A percentile compares a stretch with the other conserved stretches of the same genome.
Conservation (phyloP, 2,329 filamentous ascomycete species). For the Daldinia sp. region DNA sequence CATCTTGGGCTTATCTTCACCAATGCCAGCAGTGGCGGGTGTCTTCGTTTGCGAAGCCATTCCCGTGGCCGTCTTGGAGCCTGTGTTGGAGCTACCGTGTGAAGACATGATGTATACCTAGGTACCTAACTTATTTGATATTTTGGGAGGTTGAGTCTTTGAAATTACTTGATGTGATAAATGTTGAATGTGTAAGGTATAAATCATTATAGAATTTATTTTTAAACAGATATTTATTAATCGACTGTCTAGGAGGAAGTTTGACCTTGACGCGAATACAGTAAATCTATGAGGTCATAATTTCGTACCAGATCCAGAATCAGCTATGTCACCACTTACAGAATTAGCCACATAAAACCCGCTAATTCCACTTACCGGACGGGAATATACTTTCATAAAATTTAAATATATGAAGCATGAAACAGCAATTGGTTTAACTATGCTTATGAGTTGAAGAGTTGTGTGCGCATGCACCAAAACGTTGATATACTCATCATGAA, state of each 20-base stretch:
- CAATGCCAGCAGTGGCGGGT: slow-evolving; percentile 45
- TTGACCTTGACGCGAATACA: slow-evolving; percentile 10
- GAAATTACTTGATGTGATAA: not conserved
- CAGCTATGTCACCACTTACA: slow-evolving; percentile 28
- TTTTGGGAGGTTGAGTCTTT: not conserved
- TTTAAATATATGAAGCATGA: too few relatives aligned
- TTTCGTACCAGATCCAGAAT: slow-evolving; percentile 10
- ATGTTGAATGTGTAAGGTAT: not conserved
- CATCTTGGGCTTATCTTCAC: slow-evolving; percentile 49
- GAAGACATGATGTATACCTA: slow-evolving; percentile 42
- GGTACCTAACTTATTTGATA: not conserved
- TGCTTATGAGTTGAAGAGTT: too few relatives aligned
- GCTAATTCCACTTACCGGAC: not conserved
- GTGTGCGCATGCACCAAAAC: too few relatives aligned
- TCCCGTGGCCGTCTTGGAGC: slow-evolving; percentile 43
- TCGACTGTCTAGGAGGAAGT: not conserved
- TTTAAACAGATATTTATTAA: too few relatives aligned
- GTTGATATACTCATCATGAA: too few relatives aligned
- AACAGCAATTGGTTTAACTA: too few relatives aligned
- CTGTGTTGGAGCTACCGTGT: slow-evolving; percentile 46
- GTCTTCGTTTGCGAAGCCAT: slow-evolving; percentile 43
- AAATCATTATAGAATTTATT: too few relatives aligned
- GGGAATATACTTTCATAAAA: not conserved
- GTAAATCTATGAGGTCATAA: slow-evolving; percentile 34
- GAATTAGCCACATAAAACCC: not conserved